A percentile compares a stretch with the other conserved stretches of the same genome.
phyloP scores from a whole-genome alignment of 306 rosid genomes.

The Echinosophora koreensis region DNA sequence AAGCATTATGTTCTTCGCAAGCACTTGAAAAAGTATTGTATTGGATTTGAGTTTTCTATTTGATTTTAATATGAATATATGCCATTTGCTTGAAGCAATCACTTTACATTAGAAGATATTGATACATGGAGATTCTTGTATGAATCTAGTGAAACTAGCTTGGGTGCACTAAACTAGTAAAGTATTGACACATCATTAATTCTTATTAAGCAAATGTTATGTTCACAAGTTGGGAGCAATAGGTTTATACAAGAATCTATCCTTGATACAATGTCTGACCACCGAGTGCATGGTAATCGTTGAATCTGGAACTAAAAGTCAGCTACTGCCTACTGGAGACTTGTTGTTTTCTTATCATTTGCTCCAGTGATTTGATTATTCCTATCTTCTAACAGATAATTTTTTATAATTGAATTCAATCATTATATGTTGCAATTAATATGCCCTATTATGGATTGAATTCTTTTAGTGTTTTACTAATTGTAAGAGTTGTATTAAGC shows the following conservation, averaged over 20 bases:
- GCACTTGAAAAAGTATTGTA: not conserved
- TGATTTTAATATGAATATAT: conserved; percentile 1
- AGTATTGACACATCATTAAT: not conserved
- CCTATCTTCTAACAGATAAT: conserved; percentile 2
- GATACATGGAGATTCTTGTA: not conserved
- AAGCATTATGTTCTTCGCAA: not conserved
- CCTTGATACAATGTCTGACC: not conserved
- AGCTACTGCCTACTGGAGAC: not conserved
- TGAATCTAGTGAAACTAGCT: not conserved
- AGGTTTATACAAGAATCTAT: conserved; percentile 3
- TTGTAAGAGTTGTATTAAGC: not conserved
- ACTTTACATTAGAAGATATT: not conserved
- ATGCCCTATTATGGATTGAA: not conserved
- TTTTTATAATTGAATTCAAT: conserved; percentile 12
- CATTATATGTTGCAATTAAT: not conserved
- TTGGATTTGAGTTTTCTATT: conserved; percentile 4
- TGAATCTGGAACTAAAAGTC: not conserved
- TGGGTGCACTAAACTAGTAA: not conserved
- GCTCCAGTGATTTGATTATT: not conserved
- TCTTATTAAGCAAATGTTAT: not conserved
- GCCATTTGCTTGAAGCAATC: not conserved
- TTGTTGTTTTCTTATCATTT: not conserved
- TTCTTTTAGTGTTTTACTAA: not conserved
- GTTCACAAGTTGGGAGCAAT: not conserved
- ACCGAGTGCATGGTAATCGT: not conserved